Evolutionary conservation across 106 monocot genomes (phyloP).

Genomic region (Ottelia alismoides): DNA sequence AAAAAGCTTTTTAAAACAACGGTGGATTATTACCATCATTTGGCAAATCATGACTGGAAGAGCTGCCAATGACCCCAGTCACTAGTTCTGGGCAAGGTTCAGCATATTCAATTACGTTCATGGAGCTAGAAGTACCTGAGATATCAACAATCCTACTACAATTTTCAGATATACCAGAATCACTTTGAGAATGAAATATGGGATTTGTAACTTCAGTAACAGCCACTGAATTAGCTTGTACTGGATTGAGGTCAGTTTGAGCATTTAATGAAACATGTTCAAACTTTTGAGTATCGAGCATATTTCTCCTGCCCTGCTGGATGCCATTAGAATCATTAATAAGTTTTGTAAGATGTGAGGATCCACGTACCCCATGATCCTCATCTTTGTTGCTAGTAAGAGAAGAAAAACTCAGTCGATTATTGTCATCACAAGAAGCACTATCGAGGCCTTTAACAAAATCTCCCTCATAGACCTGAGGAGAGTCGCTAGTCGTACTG

Average conservation of each 20-base stretch:
- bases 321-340: conserved; percentile 34
- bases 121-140: neutral
- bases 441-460: too few relatives aligned
- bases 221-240: conserved; percentile 1
- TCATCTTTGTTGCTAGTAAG: neutral
- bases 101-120: neutral
- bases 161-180: neutral
- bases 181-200: conserved; percentile 1
- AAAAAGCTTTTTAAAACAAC: neutral
- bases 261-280: too few relatives aligned
- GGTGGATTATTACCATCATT: conserved; percentile 8
- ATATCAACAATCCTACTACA: neutral
- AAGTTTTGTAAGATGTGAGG: conserved; percentile 10
- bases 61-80: neutral
- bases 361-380: conserved; percentile 13
- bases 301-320: conserved; percentile 15
- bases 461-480: too few relatives aligned
- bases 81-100: neutral
- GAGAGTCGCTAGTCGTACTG: too few relatives aligned
- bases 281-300: too few relatives aligned
- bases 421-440: too few relatives aligned
- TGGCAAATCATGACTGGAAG: neutral
- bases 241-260: conserved; percentile 8
- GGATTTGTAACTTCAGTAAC: conserved; percentile 4
- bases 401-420: too few relatives aligned